These are phyloP conservation scores for Pseudogymnoascus destructans DNA, from an alignment of 2,329 filamentous ascomycete species.

Conservation along the genomic window DNA sequence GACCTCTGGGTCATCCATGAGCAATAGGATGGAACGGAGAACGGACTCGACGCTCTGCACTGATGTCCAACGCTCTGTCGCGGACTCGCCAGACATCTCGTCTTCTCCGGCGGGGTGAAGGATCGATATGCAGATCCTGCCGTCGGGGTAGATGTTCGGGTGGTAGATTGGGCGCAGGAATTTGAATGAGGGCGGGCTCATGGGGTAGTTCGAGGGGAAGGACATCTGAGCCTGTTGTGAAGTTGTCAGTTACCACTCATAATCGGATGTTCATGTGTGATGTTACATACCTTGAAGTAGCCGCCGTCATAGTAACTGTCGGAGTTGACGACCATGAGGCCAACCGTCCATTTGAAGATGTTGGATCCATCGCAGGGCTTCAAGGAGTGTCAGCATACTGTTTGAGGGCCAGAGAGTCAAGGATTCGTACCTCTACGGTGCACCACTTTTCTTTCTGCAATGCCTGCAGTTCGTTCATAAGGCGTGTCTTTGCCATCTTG, in stretches of 20 bases:
- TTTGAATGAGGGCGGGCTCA: slow-evolving; percentile 74
- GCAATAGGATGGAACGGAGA: slow-evolving; percentile 77
- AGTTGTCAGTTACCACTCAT: slow-evolving; percentile 9
- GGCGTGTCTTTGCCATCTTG: slow-evolving; percentile 55
- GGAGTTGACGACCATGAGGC: slow-evolving; percentile 82
- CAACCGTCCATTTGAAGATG: slow-evolving; percentile 76
- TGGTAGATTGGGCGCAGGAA: slow-evolving; percentile 74
- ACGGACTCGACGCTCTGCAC: slow-evolving; percentile 91
- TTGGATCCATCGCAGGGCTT: slow-evolving; percentile 63
- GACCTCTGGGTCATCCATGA: slow-evolving; percentile 89
- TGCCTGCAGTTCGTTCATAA: slow-evolving; percentile 78
- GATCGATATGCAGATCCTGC: slow-evolving; percentile 90
- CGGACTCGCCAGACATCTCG: slow-evolving; percentile 77
- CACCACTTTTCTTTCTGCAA: slow-evolving; percentile 89
- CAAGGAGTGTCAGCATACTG: slow-evolving; percentile 13
- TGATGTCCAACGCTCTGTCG: slow-evolving; percentile 87
- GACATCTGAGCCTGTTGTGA: slow-evolving; percentile 58
- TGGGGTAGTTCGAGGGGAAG: slow-evolving; percentile 83
- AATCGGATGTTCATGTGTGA: neutral
- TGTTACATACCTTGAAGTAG: slow-evolving; percentile 56
- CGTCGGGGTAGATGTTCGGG: slow-evolving; percentile 86
- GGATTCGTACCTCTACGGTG: slow-evolving; percentile 58
- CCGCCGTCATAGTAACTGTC: slow-evolving; percentile 87
- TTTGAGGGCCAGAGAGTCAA: slow-evolving; percentile 9
- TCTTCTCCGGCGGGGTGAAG: slow-evolving; percentile 87